Evolutionary conservation across 148 eudicot genomes (phyloP).

Genomic region (Cornus suecica): DNA sequence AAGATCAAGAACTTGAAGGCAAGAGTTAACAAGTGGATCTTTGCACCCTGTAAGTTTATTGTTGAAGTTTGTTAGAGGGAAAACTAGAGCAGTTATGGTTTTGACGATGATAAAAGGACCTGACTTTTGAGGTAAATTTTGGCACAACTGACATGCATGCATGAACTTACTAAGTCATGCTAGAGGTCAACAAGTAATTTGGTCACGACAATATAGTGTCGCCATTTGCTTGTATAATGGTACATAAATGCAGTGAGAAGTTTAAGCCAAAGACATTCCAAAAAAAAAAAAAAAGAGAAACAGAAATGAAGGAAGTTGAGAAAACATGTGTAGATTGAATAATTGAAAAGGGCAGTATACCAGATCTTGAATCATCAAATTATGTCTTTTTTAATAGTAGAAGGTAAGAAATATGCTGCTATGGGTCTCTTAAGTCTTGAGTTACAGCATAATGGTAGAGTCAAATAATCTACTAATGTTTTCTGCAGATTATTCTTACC

Average conservation of each 20-base stretch:
- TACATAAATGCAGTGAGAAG: background rate
- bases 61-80: background rate
- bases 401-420: background rate
- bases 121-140: background rate
- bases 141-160: background rate
- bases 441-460: background rate
- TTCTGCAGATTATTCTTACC: slow-evolving; percentile 32
- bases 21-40: slow-evolving; percentile 68
- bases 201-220: background rate
- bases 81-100: background rate
- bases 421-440: background rate
- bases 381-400: background rate
- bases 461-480: background rate
- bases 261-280: background rate
- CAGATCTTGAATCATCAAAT: background rate
- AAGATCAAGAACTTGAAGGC: slow-evolving; percentile 74
- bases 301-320: too few relatives aligned
- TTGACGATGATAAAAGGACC: background rate
- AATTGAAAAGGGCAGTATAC: background rate
- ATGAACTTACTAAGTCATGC: background rate
- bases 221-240: background rate
- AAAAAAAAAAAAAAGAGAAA: too few relatives aligned
- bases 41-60: slow-evolving; percentile 44
- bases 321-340: background rate
- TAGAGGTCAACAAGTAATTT: background rate